Evolutionary conservation across 192 early-diverging fungal species (phyloP).

Genomic region (Gigaspora rosea): DNA sequence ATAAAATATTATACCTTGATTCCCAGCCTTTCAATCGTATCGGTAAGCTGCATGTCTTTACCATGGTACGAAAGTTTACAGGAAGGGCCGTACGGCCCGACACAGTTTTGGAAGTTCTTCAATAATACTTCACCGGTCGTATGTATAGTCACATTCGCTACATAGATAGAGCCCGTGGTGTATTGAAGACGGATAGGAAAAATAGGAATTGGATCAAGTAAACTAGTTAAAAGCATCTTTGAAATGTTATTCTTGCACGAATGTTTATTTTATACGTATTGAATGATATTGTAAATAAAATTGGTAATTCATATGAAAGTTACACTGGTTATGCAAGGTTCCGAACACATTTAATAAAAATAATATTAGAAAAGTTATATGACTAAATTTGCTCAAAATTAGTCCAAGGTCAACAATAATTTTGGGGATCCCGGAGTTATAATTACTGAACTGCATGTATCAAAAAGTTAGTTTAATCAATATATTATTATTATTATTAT

Average conservation of each 20-base stretch:
- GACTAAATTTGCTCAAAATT: no score
- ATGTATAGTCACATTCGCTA: constrained; percentile 6
- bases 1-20: not conserved
- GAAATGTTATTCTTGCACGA: not conserved
- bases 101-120: not conserved
- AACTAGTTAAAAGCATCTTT: constrained; percentile 16
- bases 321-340: no score
- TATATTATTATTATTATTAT: no score
- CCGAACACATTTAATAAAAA: no score
- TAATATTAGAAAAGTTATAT: no score
- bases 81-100: not conserved
- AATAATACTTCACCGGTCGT: constrained; percentile 15
- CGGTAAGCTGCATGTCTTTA: not conserved
- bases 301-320: no score
- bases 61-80: not conserved
- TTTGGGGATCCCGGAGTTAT: no score
- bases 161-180: not conserved
- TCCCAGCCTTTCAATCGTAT: not conserved
- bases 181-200: constrained; percentile 1
- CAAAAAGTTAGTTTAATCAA: no score
- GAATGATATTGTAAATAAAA: no score
- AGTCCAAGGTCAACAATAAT: no score
- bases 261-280: not conserved
- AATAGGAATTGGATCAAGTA: not conserved
- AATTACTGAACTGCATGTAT: no score